phyloP scores from a whole-genome alignment of 345 rosid genomes.

The Clarkia xantiana region DNA sequence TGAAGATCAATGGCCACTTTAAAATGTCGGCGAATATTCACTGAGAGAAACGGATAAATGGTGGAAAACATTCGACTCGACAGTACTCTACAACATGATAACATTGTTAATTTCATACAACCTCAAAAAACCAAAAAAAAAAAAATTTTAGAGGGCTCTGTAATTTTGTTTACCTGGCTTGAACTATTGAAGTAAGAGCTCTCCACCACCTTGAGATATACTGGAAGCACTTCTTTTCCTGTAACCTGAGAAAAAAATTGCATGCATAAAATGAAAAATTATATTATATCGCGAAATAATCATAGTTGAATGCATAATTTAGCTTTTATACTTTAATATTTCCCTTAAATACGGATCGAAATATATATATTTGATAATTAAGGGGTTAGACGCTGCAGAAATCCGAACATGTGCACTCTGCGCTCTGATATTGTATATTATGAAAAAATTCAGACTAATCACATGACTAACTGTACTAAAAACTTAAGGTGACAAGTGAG shows the following conservation, averaged over 20 bases:
- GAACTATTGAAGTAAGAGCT: conserved; percentile 89
- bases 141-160: background rate
- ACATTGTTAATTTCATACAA: background rate
- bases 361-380: no score
- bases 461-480: no score
- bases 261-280: background rate
- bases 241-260: conserved; percentile 33
- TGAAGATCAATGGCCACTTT: conserved; percentile 3
- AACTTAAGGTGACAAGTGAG: no score
- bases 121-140: background rate
- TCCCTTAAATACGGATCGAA: no score
- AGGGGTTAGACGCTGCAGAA: no score
- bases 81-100: background rate
- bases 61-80: background rate
- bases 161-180: conserved; percentile 47
- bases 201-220: conserved; percentile 84
- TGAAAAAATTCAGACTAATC: no score
- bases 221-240: conserved; percentile 72
- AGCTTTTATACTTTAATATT: no score
- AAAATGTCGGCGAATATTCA: conserved; percentile 18
- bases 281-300: no score
- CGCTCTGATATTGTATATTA: no score
- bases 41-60: background rate
- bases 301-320: no score
- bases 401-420: no score